Percentiles rank a stretch among this genome's conserved stretches.
These are phyloP conservation scores for Collybia sp. DNA, from an alignment of 768 basidiomycete species.

Conservation along the genomic window DNA sequence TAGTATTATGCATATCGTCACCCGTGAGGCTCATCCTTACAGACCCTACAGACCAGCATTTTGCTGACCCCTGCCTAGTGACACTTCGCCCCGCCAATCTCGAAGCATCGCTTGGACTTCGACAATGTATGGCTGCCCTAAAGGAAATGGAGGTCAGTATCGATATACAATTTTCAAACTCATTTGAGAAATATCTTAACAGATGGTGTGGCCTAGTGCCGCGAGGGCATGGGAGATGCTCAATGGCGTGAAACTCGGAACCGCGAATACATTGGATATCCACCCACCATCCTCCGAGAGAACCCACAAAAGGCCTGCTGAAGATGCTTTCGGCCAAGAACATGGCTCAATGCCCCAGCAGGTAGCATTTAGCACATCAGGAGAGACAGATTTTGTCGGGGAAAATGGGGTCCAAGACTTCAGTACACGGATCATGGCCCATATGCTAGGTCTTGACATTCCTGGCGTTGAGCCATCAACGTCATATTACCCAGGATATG, in stretches of 20 bases:
- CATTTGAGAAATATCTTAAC: slow-evolving; percentile 6
- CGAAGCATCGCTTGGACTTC: slow-evolving; percentile 62
- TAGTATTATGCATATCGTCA: slow-evolving; percentile 79
- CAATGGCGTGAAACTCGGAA: slow-evolving; percentile 58
- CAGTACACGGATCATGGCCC: slow-evolving; percentile 63
- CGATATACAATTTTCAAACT: slow-evolving; percentile 1
- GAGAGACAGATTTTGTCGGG: slow-evolving; percentile 16
- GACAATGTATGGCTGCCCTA: slow-evolving; percentile 57
- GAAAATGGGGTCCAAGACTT: slow-evolving; percentile 54
- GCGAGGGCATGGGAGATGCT: slow-evolving; percentile 61
- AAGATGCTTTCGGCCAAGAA: slow-evolving; percentile 60
- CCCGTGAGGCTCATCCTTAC: slow-evolving; percentile 30
- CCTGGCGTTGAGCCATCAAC: slow-evolving; percentile 61
- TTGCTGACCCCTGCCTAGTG: slow-evolving; percentile 36
- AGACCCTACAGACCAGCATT: slow-evolving; percentile 5
- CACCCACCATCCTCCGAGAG: slow-evolving; percentile 30
- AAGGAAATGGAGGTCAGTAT: slow-evolving; percentile 61
- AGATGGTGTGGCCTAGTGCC: slow-evolving; percentile 73
- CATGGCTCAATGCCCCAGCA: slow-evolving; percentile 39
- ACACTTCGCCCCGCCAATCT: slow-evolving; percentile 66
- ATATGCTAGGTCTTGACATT: slow-evolving; percentile 65
- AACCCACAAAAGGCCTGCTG: slow-evolving; percentile 53
- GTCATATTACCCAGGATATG: slow-evolving; percentile 52
- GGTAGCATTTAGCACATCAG: slow-evolving; percentile 26
- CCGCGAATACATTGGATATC: slow-evolving; percentile 31